These are phyloP conservation scores for Coprinopsis cinerea DNA, from an alignment of 768 basidiomycete genomes.

Conservation along the genomic window DNA sequence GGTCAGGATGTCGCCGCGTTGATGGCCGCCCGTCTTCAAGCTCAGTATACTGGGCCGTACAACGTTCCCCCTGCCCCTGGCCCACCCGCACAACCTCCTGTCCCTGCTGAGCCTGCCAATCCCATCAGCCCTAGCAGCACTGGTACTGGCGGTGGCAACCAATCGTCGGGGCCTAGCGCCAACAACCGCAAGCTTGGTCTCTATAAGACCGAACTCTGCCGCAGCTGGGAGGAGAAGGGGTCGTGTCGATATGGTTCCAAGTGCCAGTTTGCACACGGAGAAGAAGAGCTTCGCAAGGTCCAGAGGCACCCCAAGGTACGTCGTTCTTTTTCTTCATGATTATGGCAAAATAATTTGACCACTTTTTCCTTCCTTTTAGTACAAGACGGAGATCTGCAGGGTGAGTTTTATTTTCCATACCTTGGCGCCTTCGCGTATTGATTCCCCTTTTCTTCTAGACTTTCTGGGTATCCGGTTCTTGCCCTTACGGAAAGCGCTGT, in stretches of 20 bases:
- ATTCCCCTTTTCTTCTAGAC: constrained; percentile 43
- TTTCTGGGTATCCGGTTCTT: constrained; percentile 92
- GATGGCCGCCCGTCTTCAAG: constrained; percentile 59
- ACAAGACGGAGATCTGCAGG: constrained; percentile 92
- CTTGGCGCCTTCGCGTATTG: constrained; percentile 7
- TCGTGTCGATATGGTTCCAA: constrained; percentile 80
- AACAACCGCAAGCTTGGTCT: constrained; percentile 88
- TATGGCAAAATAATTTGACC: constrained; percentile 7
- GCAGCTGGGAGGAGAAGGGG: constrained; percentile 92
- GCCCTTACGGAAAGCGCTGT: constrained; percentile 88
- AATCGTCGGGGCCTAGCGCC: constrained; percentile 81
- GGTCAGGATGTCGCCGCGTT: constrained; percentile 51
- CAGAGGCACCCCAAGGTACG: constrained; percentile 82
- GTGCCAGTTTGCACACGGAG: constrained; percentile 92
- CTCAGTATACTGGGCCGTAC: constrained; percentile 55
- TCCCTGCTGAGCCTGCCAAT: constrained; percentile 34
- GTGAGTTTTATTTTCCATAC: constrained; percentile 34
- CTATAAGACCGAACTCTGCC: constrained; percentile 87
- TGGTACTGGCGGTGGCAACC: constrained; percentile 32
- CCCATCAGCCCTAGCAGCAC: constrained; percentile 22
- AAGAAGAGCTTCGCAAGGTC: constrained; percentile 82
- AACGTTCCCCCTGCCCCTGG: constrained; percentile 20
- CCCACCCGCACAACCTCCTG: constrained; percentile 22
- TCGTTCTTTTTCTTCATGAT: constrained; percentile 5
- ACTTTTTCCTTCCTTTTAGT: constrained; percentile 38